phyloP scores from a whole-genome alignment of 148 eudicot species.

The Nepenthes gracilis region DNA sequence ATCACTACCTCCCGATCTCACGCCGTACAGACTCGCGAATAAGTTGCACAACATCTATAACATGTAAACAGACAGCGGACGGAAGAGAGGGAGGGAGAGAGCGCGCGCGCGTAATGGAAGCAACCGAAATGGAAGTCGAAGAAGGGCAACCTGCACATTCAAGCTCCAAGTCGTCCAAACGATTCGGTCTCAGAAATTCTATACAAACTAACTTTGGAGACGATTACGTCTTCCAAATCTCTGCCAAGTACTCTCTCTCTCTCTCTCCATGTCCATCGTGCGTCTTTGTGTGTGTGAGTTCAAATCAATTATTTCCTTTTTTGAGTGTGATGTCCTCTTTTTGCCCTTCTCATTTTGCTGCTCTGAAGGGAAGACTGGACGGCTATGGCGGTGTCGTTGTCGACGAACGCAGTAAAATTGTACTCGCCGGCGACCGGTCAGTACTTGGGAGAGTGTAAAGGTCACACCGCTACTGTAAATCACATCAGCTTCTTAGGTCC shows the following conservation, averaged over 20 bases:
- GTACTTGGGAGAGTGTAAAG: slow-evolving; percentile 61
- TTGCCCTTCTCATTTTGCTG: neutral
- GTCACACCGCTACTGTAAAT: slow-evolving; percentile 57
- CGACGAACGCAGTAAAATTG: slow-evolving; percentile 61
- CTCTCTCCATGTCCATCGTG: neutral
- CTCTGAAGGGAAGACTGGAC: slow-evolving; percentile 72
- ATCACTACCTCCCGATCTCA: neutral
- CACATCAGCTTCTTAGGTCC: slow-evolving; percentile 49
- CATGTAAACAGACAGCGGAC: neutral
- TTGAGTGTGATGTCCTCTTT: too few species aligned
- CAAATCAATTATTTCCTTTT: neutral
- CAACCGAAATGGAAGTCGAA: slow-evolving; percentile 58
- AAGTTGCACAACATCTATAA: too few species aligned
- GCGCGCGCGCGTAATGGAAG: slow-evolving; percentile 18
- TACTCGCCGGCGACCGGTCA: slow-evolving; percentile 78
- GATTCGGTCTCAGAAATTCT: slow-evolving; percentile 58
- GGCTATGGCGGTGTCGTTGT: slow-evolving; percentile 84
- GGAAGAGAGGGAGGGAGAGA: neutral
- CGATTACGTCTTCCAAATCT: slow-evolving; percentile 84
- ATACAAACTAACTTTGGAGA: slow-evolving; percentile 88
- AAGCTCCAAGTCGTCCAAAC: slow-evolving; percentile 18
- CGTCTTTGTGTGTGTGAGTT: neutral
- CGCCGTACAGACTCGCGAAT: too few species aligned
- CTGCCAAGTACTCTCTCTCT: slow-evolving; percentile 33
- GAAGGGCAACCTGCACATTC: slow-evolving; percentile 11